Evolutionary conservation across 1,284 basidiomycete species (phyloP).

Genomic region (Mycosarcoma mackinlayi): DNA sequence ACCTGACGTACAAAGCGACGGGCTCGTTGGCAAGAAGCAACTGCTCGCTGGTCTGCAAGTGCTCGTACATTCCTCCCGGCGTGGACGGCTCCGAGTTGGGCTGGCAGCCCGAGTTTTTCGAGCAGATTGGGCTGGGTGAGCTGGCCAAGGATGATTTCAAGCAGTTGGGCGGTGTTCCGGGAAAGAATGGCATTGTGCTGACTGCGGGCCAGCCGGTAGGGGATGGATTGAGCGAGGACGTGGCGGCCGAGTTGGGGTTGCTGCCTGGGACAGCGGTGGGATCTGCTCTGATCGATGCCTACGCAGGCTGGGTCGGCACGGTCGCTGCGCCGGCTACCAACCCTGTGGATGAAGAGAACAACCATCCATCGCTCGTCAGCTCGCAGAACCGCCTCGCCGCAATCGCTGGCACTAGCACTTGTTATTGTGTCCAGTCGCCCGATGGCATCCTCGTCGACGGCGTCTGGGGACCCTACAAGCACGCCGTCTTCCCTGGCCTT

Average conservation of each 20-base stretch:
- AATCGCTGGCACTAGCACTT: slow-evolving; percentile 94
- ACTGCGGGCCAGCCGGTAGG: slow-evolving; percentile 95
- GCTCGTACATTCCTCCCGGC: slow-evolving; percentile 85
- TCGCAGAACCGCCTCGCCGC: slow-evolving; percentile 81
- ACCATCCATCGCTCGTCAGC: slow-evolving; percentile 61
- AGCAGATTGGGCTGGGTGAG: slow-evolving; percentile 66
- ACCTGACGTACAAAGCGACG: slow-evolving; percentile 92
- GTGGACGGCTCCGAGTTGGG: slow-evolving; percentile 62
- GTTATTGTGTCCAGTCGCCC: slow-evolving; percentile 79
- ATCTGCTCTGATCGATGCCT: slow-evolving; percentile 95
- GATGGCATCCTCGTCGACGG: slow-evolving; percentile 88
- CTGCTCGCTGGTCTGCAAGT: slow-evolving; percentile 97
- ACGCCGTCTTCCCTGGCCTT: slow-evolving; percentile 82
- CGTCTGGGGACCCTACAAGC: slow-evolving; percentile 95
- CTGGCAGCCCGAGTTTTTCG: slow-evolving; percentile 65
- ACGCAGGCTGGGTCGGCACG: slow-evolving; percentile 98
- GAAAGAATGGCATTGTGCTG: slow-evolving; percentile 75
- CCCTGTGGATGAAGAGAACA: slow-evolving; percentile 68
- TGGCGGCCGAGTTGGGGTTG: slow-evolving; percentile 87
- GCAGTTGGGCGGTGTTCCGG: slow-evolving; percentile 80
- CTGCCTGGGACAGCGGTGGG: slow-evolving; percentile 90
- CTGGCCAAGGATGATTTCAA: slow-evolving; percentile 75
- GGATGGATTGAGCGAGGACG: slow-evolving; percentile 79
- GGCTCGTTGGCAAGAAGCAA: slow-evolving; percentile 81
- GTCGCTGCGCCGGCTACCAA: slow-evolving; percentile 81